Conservation (phyloP, 2,329 filamentous ascomycete species). For the Celoporthe dispersa region DNA sequence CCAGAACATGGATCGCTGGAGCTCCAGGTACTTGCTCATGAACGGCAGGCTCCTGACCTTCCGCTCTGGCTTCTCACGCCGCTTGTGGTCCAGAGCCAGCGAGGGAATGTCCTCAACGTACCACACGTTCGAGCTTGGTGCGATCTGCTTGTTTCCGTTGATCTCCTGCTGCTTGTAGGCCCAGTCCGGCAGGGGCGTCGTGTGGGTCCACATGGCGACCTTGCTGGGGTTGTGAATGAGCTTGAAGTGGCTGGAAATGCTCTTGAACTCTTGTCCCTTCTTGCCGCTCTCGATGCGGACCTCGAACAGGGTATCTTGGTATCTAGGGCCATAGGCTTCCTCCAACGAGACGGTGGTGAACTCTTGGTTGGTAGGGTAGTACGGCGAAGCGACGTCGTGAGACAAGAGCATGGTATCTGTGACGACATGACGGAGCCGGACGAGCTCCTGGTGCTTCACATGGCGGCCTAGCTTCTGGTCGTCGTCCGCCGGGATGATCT, state of each 20-base stretch:
- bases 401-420: constrained; percentile 88
- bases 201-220: constrained; percentile 99
- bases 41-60: constrained; percentile 86
- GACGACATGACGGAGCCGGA: constrained; percentile 83
- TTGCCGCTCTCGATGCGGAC: constrained; percentile 89
- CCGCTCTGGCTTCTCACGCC: constrained; percentile 75
- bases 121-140: constrained; percentile 92
- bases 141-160: constrained; percentile 97
- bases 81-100: constrained; percentile 70
- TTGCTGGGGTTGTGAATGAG: constrained; percentile 92
- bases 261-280: constrained; percentile 81
- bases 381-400: constrained; percentile 96
- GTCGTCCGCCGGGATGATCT: constrained; percentile 76
- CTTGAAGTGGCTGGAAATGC: constrained; percentile 91
- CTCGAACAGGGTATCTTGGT: constrained; percentile 92
- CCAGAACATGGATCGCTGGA: constrained; percentile 98
- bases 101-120: constrained; percentile 89
- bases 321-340: constrained; percentile 72
- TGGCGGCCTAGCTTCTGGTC: constrained; percentile 61
- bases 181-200: constrained; percentile 95
- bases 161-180: constrained; percentile 97
- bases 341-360: constrained; percentile 83
- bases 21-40: constrained; percentile 91
- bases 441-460: constrained; percentile 82
- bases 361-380: constrained; percentile 96